Evolutionary conservation across 495 filamentous ascomycete species (phyloP), one percentile per base, ranked within the genome.

Genomic region (Penicillium roqueforti): DNA sequence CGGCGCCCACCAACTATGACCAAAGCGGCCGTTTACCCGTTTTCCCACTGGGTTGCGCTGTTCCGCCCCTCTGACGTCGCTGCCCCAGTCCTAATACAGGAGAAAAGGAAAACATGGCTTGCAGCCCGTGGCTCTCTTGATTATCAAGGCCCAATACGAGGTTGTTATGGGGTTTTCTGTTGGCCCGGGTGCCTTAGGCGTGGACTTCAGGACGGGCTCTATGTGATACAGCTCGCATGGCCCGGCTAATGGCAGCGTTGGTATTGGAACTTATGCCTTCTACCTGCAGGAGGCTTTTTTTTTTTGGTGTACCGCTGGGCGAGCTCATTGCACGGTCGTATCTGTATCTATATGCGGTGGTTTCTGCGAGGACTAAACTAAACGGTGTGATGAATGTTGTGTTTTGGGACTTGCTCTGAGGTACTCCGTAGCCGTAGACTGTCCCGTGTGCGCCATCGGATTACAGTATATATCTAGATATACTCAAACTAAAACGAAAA

Each of bases 51-150:
- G 61, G 55, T 52, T 57, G 64, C 31, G 53, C 46, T 60, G 47
- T 39, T 43, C 26, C 52, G 59, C 55, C 51, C 42, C 64, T 69
- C 64, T 69, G 66, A 69, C 66, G 64, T 65, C 61, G 65, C 51
- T 55, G 61, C 42, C 43, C 25, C 53, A 37, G 28, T 47, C 34
- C 32, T 28, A 34, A 44, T 20, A 45, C 41, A 51, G 51, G 47
- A 45, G 38, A 31, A 26, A 48, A n/a, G n/a, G n/a, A n/a, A 23
- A 16, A 25, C 51, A 55, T 60, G 56, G 54, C 51, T 58, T 57
- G 49, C 46, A 47, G 53, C 25, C 49, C 38, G 34, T 38, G 37
- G 36, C n/a, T n/a, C n/a, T 28, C 16, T 16, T 49, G 28, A 42
- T 57, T 8, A 25, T 31, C 23, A 58, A 40, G 56, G 46, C 55